Base-by-base conservation (phyloP, 768 basidiomycete species). In the Artomyces pyxidatus region DNA sequence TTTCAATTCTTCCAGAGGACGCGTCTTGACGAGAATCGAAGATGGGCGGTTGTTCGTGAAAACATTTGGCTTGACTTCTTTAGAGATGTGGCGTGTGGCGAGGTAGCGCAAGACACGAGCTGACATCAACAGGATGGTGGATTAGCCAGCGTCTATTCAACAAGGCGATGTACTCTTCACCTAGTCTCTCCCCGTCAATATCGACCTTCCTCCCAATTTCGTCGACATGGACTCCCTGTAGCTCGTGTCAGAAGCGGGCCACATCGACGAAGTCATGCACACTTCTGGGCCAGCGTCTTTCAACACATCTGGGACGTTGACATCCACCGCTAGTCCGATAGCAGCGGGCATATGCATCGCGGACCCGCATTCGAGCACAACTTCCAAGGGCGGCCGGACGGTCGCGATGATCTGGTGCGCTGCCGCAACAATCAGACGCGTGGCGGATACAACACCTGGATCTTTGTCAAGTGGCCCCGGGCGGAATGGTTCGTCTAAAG, bases 31-130 rank as follows among this genome's bases (percentile, higher is more conserved):
- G 29, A 70, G 42, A 37, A 60, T 48, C 8, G 64, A 61, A 4
- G 71, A 71, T 11, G 65, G 58, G 7, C 68, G 65, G 41, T 67
- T 74, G 50, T 70, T 66, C 2, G 67, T 61, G 48, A 69, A 74
- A 6, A 67, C 61, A 49, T 71, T 55, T 1, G 69, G 69, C 17
- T 44, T 48, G 16, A 69, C 52, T 47, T 72, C 72, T 17, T 51
- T 56, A 50, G 68, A 73, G 47, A 73, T 57, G 50, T 72, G 69
- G 42, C 65, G 60, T 1, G 63, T 65, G 9, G 68, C 68, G 7
- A 73, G 64, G 37, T 62, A 64, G 22, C 71, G 66, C 6, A 74
- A 52, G 43, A 68, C 56, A 14, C 70, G 69, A 22, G 60, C 68
- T 71, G 45, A 46, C 17, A 17, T 14, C 0, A 8, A 17, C 17